phyloP scores from a whole-genome alignment of 768 basidiomycete genomes.

The Lentinula aciculospora region DNA sequence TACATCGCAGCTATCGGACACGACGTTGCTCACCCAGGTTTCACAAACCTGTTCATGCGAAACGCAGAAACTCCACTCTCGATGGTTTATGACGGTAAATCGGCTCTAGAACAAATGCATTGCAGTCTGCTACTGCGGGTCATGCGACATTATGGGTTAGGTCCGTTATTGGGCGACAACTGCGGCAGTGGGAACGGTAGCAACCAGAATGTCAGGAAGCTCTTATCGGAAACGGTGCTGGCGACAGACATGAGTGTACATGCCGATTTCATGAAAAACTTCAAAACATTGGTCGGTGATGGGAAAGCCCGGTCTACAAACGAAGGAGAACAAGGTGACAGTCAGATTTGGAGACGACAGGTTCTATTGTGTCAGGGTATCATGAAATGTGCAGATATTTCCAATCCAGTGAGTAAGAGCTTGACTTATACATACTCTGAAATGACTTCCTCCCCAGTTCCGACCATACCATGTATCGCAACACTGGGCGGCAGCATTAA shows the following conservation, averaged over 20 bases:
- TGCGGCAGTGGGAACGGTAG: slow-evolving; percentile 5
- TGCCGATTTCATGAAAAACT: slow-evolving; percentile 70
- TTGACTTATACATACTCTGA: neutral
- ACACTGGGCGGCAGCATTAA: slow-evolving; percentile 87
- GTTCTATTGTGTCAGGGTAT: slow-evolving; percentile 83
- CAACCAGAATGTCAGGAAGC: slow-evolving; percentile 50
- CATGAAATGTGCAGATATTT: slow-evolving; percentile 97
- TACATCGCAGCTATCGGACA: slow-evolving; percentile 94
- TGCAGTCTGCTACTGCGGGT: slow-evolving; percentile 73
- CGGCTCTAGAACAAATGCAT: slow-evolving; percentile 91
- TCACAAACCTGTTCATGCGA: slow-evolving; percentile 94
- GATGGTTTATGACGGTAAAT: slow-evolving; percentile 82
- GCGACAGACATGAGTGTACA: slow-evolving; percentile 97
- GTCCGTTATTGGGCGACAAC: slow-evolving; percentile 52
- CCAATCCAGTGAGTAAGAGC: slow-evolving; percentile 77
- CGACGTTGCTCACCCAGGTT: slow-evolving; percentile 95
- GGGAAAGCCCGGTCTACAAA: neutral
- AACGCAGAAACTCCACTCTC: slow-evolving; percentile 90
- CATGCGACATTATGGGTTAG: slow-evolving; percentile 77
- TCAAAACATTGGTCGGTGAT: slow-evolving; percentile 42
- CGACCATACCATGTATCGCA: slow-evolving; percentile 90
- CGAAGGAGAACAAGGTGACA: slow-evolving; percentile 9
- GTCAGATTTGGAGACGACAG: slow-evolving; percentile 42
- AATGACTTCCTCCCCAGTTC: slow-evolving; percentile 42
- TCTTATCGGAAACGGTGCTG: slow-evolving; percentile 77